Evolutionary conservation across 192 early-diverging fungal species (phyloP).

Genomic region (Coemansia sp.): DNA sequence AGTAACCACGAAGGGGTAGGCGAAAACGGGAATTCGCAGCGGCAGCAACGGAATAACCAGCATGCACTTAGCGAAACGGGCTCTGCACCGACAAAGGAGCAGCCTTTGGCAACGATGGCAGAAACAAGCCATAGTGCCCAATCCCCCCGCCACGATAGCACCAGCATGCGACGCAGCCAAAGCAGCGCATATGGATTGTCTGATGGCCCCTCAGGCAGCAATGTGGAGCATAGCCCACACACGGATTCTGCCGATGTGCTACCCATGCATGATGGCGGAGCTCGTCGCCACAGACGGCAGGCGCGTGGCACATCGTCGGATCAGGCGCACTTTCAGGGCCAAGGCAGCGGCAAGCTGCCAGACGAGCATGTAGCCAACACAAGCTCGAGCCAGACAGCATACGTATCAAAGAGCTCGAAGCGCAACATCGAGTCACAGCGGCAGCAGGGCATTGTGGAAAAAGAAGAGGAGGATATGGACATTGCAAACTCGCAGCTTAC

Average conservation of each 20-base stretch:
- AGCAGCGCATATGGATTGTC: background rate
- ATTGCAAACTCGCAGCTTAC: slow-evolving; percentile 38
- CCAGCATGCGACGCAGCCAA: background rate
- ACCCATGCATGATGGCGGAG: background rate
- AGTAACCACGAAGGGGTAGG: background rate
- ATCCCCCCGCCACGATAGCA: background rate
- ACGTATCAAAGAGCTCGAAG: slow-evolving; percentile 32
- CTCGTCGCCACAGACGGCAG: background rate
- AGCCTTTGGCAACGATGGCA: background rate
- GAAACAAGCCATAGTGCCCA: background rate
- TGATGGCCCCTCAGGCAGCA: background rate
- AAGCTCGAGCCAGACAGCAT: background rate
- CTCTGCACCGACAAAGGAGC: background rate
- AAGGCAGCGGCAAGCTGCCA: slow-evolving; percentile 4
- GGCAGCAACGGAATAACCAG: background rate
- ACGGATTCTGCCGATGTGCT: background rate
- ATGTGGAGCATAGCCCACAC: background rate
- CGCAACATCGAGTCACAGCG: slow-evolving; percentile 55
- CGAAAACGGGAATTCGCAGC: background rate
- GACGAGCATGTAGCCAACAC: slow-evolving; percentile 1
- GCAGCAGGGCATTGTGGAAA: slow-evolving; percentile 52
- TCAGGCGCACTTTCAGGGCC: background rate
- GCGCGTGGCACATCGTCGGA: background rate
- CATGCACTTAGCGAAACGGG: background rate
- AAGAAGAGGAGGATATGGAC: slow-evolving; percentile 45